Base-by-base conservation (phyloP, 2,329 filamentous ascomycete genomes). In the Colletotrichum paranaense region DNA sequence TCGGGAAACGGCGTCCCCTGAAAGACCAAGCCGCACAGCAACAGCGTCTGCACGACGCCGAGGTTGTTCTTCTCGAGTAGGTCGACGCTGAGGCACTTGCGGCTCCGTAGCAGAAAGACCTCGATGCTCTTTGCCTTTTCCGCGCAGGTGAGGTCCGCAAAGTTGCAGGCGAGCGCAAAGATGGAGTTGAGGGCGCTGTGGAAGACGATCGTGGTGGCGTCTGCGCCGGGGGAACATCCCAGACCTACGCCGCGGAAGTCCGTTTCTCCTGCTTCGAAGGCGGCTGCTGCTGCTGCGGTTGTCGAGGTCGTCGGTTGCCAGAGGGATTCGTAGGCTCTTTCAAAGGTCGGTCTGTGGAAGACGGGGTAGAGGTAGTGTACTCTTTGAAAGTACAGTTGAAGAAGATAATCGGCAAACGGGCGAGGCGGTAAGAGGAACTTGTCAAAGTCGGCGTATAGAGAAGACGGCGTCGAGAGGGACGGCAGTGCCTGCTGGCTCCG, bases 321-420 rank as follows among this genome's bases (percentile, higher is more conserved):
- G 0, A 87, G 76, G 42, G 78, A 81, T 38, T 81, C 76, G 59
- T 86, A 86, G 1, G 82, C 82, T 22, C 75, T 73, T 65, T 84
- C 77, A 60, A 87, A 87, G n/a, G 80, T 80, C 0, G 79, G 78
- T 4, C 81, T 79, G 75, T 86, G 81, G 64, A 87, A 83, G 68
- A 86, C 83, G 0, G 86, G 85, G 64, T 86, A 86, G 11, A 86
- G 77, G 74, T 81, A 84, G 71, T 82, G 83, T 1, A 86, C 78
- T 9, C 79, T 75, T 16, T 82, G 76, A 74, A 81, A 86, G 65
- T 82, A 87, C 19, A 79, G 78, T 5, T 80, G 74, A 3, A 86
- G 53, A 1, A 86, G 78, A 49, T 84, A 81, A 73, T 87, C 84
- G 46, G 83, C 83, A 7, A 86, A 69, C 2, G 78, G 72, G 1